Evolutionary conservation across 2,329 filamentous ascomycete species (phyloP).

Genomic region (Balansia obtecta): DNA sequence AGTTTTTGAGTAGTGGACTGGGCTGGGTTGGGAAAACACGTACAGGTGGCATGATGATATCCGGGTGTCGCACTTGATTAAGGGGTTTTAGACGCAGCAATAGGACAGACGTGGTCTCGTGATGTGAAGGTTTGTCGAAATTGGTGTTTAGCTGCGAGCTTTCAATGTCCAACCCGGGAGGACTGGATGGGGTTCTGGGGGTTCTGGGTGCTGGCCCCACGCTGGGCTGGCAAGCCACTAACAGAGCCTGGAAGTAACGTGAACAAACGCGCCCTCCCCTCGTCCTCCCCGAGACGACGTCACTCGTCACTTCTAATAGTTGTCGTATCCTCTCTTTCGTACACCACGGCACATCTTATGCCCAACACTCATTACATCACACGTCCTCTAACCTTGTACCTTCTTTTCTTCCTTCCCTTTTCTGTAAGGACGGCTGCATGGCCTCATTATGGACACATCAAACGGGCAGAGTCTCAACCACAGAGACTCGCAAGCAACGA

Average conservation of each 20-base stretch:
- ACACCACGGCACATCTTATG: too few relatives aligned
- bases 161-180: too few relatives aligned
- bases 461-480: slow-evolving; percentile 10
- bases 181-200: too few relatives aligned
- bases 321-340: too few relatives aligned
- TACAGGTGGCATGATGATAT: slow-evolving; percentile 42
- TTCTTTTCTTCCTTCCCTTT: not conserved
- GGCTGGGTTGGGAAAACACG: slow-evolving; percentile 17
- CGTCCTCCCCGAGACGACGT: not conserved
- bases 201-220: not conserved
- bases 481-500: slow-evolving; percentile 38
- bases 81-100: too few relatives aligned
- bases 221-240: not conserved
- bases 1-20: slow-evolving; percentile 26
- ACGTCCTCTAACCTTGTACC: not conserved
- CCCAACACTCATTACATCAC: not conserved
- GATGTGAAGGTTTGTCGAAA: not conserved
- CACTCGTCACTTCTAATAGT: not conserved
- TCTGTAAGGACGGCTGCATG: not conserved
- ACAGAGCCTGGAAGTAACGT: not conserved
- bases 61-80: not conserved
- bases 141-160: not conserved
- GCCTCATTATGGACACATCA: slow-evolving; percentile 9
- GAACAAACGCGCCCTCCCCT: not conserved
- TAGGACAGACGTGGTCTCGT: too few relatives aligned